Evolutionary conservation across 176 grass and related monocot species (phyloP), one percentile per base, ranked within the genome.

Genomic region (Phragmites australis): DNA sequence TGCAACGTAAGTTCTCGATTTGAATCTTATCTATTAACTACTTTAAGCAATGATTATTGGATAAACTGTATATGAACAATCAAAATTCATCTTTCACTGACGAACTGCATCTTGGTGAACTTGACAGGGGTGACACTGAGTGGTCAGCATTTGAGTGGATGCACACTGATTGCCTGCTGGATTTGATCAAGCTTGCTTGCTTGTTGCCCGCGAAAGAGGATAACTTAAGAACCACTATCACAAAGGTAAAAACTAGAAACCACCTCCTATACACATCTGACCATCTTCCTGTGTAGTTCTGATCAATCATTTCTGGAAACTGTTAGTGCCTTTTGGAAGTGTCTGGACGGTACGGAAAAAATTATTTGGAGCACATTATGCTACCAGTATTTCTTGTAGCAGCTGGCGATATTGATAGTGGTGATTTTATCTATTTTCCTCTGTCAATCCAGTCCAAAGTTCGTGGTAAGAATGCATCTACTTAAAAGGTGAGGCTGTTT

Each of bases 121-220:
- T 81, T 81, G 70, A 86, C 71, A 94, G 95, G 73, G 90, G 92
- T 84, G 80, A 94, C 79, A 79, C 76, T 31, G 90, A 93, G 63
- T 98, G 95, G 92, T 58, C 88, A 84, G 70, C 89, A 73, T 94
- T 98, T 93, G 95, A 98, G 79, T 98, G 95, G 95, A 98, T 98
- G 92, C 90, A 94, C 76, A 89, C 84, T 41, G 88, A 98, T 39
- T 98, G 95, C 84, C 77, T 98, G 59, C 95, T 90, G 17, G 86
- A 98, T 87, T 89, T 98, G 56, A 93, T 94, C 80, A 93, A 93
- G 78, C 90, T 98, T 76, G 78, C 92, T 48, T 87, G 87, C 74
- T 90, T 98, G 60, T 90, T 98, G 83, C 92, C 95, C 40, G 76
- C 77, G 16, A 93, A 91, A 77, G 95, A 98, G 85, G 95, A 94